Evolutionary conservation across 352 stramenopile genomes (phyloP), one percentile per base, ranked within the genome.

Genomic region (Pythium utonaiense): DNA sequence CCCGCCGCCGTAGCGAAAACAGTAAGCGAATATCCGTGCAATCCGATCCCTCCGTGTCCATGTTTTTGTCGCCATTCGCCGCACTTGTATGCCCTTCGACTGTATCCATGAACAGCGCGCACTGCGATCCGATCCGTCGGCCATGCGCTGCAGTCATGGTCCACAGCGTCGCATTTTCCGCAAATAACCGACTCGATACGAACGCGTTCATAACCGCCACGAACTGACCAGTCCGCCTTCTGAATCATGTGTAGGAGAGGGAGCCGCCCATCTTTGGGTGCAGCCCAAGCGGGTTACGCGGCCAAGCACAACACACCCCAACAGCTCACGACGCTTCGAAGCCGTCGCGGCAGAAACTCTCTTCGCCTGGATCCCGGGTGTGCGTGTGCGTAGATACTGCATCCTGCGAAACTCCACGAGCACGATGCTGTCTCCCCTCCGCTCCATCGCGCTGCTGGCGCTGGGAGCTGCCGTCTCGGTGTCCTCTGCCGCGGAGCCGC

Each of bases 351-450:
- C n/a, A n/a, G n/a, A n/a, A n/a, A n/a, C n/a, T n/a, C n/a, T n/a
- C n/a, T n/a, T n/a, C n/a, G n/a, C n/a, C n/a, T n/a, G n/a, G n/a
- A n/a, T n/a, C n/a, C n/a, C n/a, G n/a, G n/a, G n/a, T n/a, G n/a
- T n/a, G n/a, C n/a, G n/a, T n/a, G n/a, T n/a, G n/a, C n/a, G n/a
- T n/a, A n/a, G n/a, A n/a, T n/a, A n/a, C n/a, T n/a, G n/a, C n/a
- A n/a, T n/a, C n/a, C n/a, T n/a, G n/a, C n/a, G n/a, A n/a, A n/a
- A n/a, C n/a, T n/a, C n/a, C n/a, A n/a, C n/a, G n/a, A n/a, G n/a
- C n/a, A n/a, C n/a, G 7, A 67, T 67, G 60, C 53, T 62, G 14
- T 31, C 53, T 8, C 41, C 44, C 16, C n/a, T 34, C 12, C 45
- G 52, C 27, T 12, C 47, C 21, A 7, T 48, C 9, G 30, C 48